Base-by-base conservation (phyloP, 352 stramenopile species). In the Globisporangium acanthophoron region DNA sequence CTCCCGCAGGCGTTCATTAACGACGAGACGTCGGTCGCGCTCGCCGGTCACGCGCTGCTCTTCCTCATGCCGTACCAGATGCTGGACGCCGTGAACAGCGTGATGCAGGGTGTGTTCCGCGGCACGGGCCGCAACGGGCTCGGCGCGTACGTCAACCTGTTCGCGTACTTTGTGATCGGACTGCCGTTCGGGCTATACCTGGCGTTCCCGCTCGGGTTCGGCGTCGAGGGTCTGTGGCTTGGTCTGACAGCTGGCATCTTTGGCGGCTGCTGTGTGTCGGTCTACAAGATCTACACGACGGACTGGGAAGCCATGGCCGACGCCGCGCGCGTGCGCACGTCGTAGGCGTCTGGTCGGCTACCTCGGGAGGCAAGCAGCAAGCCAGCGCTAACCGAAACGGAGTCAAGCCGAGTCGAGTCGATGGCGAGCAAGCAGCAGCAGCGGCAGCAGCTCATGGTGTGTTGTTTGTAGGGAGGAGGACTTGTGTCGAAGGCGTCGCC, bases 101-200 rank as follows among this genome's bases (percentile, higher is more conserved):
- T 87, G 16, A 88, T 88, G 74, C 84, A 91, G 55, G 84, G 84
- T 33, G 64, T 89, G 0, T 87, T 90, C 60, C 78, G 79, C 9
- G 80, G 81, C 51, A 88, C 77, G 8, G 81, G 79, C 7, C 71
- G 72, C 15, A 78, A 90, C 35, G 64, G 52, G 24, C 47, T 90
- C 20, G 80, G 68, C 15, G 81, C 79, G 2, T 69, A 69, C 50
- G 80, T 88, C 47, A 91, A 93, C 40, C 46, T 85, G n/a, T 56
- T 85, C 6, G 71, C 74, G 47, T 93, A 88, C 62, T 91, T 84
- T 55, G 76, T 76, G 6, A 66, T 91, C n/a, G 80, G 84, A 12
- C 40, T 91, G 7, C 84, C 84, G 12, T 66, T 85, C 31, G 83
- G 75, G 15, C 58, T 80, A 9, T 78, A 76, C 58, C 67, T 91